phyloP scores from a whole-genome alignment of 1,284 basidiomycete genomes.

The Cutaneotrichosporon arboriforme region DNA sequence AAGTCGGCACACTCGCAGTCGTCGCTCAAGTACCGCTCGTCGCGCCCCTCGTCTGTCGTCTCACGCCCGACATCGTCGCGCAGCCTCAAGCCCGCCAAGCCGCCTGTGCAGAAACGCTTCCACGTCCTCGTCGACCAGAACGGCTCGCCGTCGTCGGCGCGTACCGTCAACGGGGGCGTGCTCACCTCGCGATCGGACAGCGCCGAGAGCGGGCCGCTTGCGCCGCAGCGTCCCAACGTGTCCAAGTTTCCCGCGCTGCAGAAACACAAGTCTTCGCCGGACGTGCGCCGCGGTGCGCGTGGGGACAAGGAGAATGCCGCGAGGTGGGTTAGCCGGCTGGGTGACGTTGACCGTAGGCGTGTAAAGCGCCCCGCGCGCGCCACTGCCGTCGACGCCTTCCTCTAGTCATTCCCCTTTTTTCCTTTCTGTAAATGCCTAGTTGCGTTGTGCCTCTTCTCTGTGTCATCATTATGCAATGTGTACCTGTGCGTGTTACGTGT shows the following conservation, averaged over 20 bases:
- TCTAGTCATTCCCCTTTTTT: too few species aligned
- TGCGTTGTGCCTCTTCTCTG: too few species aligned
- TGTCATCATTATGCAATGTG: too few species aligned
- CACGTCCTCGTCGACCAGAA: background rate
- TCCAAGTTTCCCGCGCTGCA: background rate
- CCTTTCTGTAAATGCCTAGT: too few species aligned
- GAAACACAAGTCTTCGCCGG: conserved; percentile 1
- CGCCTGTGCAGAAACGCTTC: background rate
- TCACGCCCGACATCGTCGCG: too few species aligned
- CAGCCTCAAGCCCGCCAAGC: background rate
- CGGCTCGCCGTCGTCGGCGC: background rate
- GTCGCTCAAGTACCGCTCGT: background rate
- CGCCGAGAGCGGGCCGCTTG: background rate
- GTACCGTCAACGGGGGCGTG: background rate
- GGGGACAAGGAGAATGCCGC: background rate
- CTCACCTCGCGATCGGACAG: background rate
- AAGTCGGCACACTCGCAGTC: background rate
- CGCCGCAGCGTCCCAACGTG: background rate
- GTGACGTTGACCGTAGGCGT: too few species aligned
- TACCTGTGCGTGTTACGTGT: background rate
- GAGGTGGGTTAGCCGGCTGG: too few species aligned
- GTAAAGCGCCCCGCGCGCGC: too few species aligned
- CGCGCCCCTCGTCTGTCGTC: background rate
- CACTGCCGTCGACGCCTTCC: too few species aligned
- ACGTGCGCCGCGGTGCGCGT: background rate